Evolutionary conservation across 176 grass and related monocot genomes (phyloP).

Genomic region (Aegilops sharonensis): DNA sequence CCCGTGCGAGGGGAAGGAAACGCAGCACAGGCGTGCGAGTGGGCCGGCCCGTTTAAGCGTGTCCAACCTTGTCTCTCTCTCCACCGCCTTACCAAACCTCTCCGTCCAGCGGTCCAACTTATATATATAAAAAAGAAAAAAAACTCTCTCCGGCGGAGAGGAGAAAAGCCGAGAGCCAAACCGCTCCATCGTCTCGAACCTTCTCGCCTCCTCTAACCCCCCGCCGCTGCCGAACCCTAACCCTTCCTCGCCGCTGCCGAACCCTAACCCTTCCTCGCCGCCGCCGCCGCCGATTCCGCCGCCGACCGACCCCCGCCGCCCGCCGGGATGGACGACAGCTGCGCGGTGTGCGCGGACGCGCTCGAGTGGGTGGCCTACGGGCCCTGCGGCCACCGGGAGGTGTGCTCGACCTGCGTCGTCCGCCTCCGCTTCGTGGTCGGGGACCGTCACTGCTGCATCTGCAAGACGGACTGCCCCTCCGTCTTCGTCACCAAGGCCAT

Average conservation of each 20-base stretch:
- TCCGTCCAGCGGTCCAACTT: too few species aligned
- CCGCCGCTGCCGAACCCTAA: neutral
- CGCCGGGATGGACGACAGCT: conserved; percentile 69
- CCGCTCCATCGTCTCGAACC: conserved; percentile 14
- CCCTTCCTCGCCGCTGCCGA: neutral
- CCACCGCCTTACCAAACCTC: too few species aligned
- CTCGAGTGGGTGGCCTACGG: conserved; percentile 92
- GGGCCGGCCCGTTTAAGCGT: too few species aligned
- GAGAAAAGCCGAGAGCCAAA: neutral
- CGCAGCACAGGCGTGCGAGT: too few species aligned
- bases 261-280: neutral
- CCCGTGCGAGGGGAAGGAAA: too few species aligned
- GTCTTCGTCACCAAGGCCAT: conserved; percentile 87
- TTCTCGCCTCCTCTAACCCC: neutral
- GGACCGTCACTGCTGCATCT: conserved; percentile 80
- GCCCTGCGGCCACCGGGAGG: conserved; percentile 81
- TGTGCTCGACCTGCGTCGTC: conserved; percentile 88
- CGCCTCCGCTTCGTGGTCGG: conserved; percentile 79
- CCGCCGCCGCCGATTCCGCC: neutral
- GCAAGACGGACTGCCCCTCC: conserved; percentile 67
- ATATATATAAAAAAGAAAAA: too few species aligned
- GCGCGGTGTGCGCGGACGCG: conserved; percentile 78
- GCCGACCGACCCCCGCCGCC: neutral
- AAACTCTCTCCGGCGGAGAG: too few species aligned
- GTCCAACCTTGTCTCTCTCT: too few species aligned